Base-by-base conservation (phyloP, 106 monocot species). In the Dioscorea dumetorum region DNA sequence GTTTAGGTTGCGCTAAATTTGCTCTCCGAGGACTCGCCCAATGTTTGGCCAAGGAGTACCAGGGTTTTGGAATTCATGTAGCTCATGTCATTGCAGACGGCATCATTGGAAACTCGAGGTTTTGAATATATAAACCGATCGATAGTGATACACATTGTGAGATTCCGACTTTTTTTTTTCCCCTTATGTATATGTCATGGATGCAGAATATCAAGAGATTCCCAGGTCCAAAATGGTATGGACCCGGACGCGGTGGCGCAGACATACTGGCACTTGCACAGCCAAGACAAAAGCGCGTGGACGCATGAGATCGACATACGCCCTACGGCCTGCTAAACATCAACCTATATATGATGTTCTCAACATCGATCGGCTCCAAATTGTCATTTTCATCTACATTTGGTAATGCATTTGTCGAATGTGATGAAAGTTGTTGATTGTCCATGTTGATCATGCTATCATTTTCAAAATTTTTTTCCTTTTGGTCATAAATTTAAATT, bases 1-100 rank as follows among this genome's bases (percentile, higher is more conserved):
- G 18, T 22, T 41, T 52, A 89, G 88, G 88, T 70, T 89, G 88
- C 50, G 81, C 85, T 4, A 85, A 89, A 59, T 88, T 88, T 64
- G 88, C 88, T 14, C 22, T 88, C n/a, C 72, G 88, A 72, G 88
- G 77, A 3, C 23, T 88, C 57, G 81, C 88, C 6, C 88, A 88
- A 73, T 81, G 78, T 51, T 70, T 88, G 10, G 72, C 78, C 13
- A 78, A 57, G 66, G 88, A 88, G 62, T 80, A 78, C 48, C 74
- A 75, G 12, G 54, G 49, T 35, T 61, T 41, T 2, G 88, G 88
- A 17, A 59, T 88, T 35, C 88, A 88, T 66, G 59, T 88, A 34
- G 88, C 81, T 0, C 88, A 88, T 48, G 69, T 88, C 16, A 57
- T 88, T 32, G 75, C 84, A 58, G 78, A 84, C 50, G 88, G 88